These are phyloP conservation scores for Eudorina sp. DNA, from an alignment of 139 green algal species.

Conservation along the genomic window DNA sequence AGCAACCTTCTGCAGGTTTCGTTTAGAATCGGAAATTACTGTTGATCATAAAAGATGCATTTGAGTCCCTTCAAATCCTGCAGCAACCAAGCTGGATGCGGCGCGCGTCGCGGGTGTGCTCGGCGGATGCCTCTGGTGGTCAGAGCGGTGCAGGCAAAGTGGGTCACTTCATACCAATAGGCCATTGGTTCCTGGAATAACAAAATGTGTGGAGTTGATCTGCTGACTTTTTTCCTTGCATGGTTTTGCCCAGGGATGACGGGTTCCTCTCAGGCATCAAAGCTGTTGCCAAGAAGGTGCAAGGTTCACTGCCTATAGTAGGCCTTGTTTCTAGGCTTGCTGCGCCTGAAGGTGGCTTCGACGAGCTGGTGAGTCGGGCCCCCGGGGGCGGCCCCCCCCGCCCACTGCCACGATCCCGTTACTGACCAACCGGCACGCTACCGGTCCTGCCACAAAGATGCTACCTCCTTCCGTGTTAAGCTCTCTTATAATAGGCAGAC, in stretches of 20 bases:
- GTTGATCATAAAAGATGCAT: not conserved
- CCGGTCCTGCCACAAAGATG: no score
- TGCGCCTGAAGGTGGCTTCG: constrained; percentile 79
- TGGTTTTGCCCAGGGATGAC: not conserved
- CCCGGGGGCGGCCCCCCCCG: no score
- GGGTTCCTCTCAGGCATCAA: not conserved
- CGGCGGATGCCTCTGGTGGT: not conserved
- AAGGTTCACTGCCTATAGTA: constrained; percentile 79
- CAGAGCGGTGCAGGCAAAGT: constrained; percentile 5
- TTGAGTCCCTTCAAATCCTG: not conserved
- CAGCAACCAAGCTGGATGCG: not conserved
- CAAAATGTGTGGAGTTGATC: no score
- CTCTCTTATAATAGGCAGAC: no score
- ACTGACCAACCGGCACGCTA: no score
- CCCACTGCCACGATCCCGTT: no score
- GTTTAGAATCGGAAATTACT: no score
- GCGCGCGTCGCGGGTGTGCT: not conserved
- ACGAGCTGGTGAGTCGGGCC: constrained; percentile 74
- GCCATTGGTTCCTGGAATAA: not conserved
- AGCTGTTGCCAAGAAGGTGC: constrained; percentile 56
- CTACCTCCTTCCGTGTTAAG: no score
- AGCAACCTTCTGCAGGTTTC: no score
- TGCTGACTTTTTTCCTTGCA: no score
- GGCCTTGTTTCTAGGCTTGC: constrained; percentile 79
- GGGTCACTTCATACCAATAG: not conserved